Percentiles rank a stretch among this genome's conserved stretches.
Conservation (phyloP, 176 grass and related monocot species). For the Cymbopogon citratus region DNA sequence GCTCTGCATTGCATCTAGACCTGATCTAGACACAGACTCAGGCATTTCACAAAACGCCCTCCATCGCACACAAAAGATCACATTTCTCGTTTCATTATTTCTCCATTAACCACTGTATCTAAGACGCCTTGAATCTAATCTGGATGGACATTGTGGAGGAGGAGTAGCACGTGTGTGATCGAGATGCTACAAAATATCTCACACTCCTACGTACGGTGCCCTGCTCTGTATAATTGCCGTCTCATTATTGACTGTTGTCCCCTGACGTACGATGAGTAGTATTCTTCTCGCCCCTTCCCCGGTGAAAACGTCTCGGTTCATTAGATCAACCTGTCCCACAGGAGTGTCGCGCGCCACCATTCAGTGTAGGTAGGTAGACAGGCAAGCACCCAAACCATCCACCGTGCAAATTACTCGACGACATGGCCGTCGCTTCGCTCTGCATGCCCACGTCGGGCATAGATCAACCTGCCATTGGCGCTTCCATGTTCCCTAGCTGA, state of each 20-base stretch:
- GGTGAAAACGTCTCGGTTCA: neutral
- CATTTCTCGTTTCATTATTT: neutral
- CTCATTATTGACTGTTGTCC: neutral
- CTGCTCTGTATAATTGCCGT: neutral
- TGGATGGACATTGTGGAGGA: neutral
- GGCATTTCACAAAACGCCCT: neutral
- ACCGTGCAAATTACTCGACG: neutral
- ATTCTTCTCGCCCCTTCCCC: neutral
- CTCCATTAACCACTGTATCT: neutral
- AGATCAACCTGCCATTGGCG: neutral
- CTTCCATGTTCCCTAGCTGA: neutral
- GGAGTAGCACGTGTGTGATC: too few species aligned
- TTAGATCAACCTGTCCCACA: neutral
- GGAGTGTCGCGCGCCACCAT: neutral
- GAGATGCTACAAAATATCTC: too few species aligned
- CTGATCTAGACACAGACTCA: too few species aligned
- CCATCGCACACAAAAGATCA: neutral
- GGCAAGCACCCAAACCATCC: neutral
- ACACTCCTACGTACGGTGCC: too few species aligned
- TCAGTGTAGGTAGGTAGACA: neutral
- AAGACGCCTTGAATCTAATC: neutral
- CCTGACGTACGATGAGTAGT: neutral
- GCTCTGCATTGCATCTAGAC: constrained; percentile 22
- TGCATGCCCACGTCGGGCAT: neutral
- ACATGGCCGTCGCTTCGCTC: neutral